Conservation (phyloP, 768 basidiomycete genomes). For the Kwoniella pini region DNA sequence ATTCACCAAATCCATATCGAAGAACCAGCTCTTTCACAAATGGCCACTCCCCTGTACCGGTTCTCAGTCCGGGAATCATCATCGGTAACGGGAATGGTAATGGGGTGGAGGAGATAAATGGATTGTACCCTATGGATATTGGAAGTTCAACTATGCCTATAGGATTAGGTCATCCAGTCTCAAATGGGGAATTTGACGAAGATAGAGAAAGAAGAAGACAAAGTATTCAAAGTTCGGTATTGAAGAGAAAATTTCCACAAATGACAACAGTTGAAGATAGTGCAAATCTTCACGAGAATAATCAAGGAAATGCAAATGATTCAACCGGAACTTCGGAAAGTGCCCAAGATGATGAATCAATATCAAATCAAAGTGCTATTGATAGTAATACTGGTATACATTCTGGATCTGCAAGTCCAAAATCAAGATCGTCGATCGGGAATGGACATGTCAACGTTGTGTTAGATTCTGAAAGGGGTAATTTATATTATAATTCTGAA, state of each 20-base stretch:
- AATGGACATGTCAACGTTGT: background rate
- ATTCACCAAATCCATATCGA: conserved; percentile 13
- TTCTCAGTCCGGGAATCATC: background rate
- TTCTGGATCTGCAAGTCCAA: background rate
- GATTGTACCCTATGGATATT: conserved; percentile 24
- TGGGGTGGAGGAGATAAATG: conserved; percentile 29
- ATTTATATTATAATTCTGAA: conserved; percentile 11
- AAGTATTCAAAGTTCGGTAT: conserved; percentile 12
- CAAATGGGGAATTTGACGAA: background rate
- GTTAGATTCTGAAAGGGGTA: conserved; percentile 12
- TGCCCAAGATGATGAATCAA: background rate
- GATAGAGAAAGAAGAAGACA: conserved; percentile 14
- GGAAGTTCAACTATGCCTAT: conserved; percentile 20
- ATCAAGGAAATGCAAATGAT: conserved; percentile 1
- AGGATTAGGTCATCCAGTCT: conserved; percentile 7
- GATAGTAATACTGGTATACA: background rate
- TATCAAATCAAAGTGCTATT: background rate
- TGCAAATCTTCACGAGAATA: background rate
- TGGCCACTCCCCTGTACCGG: background rate
- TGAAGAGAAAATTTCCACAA: conserved; percentile 16
- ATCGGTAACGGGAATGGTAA: background rate
- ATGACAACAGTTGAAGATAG: background rate
- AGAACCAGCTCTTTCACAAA: conserved; percentile 1
- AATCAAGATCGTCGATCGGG: background rate
- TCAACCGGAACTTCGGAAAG: background rate